Conservation (phyloP, 164 flowering plant species). For the Buxus sempervirens region DNA sequence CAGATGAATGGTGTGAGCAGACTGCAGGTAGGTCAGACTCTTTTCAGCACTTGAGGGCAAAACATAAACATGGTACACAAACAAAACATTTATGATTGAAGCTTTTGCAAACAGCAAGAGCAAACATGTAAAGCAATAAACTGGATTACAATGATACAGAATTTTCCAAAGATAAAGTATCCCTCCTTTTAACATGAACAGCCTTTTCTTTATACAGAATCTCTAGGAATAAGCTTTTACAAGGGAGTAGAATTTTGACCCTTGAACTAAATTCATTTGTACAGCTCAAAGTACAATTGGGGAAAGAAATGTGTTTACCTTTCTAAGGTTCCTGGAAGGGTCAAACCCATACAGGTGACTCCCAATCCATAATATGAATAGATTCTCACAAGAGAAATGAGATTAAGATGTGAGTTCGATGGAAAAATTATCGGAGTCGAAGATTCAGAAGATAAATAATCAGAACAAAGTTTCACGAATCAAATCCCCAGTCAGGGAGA, state of each 20-base stretch:
- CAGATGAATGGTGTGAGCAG: too few species aligned
- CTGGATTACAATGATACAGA: not conserved
- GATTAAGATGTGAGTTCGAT: conserved; percentile 4
- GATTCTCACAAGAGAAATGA: not conserved
- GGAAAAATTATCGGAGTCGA: not conserved
- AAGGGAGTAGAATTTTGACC: not conserved
- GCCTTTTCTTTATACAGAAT: not conserved
- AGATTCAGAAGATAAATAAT: not conserved
- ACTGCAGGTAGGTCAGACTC: too few species aligned
- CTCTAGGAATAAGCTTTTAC: not conserved
- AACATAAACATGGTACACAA: not conserved
- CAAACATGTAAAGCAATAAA: conserved; percentile 5
- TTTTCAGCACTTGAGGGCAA: too few species aligned
- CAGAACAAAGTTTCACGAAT: not conserved
- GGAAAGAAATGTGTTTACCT: too few species aligned
- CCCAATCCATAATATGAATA: not conserved
- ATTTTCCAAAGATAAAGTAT: not conserved
- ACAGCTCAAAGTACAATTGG: not conserved
- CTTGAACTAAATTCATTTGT: conserved; percentile 1
- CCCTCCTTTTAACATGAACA: not conserved
- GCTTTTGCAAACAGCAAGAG: not conserved
- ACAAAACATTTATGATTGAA: too few species aligned
- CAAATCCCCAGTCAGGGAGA: not conserved
- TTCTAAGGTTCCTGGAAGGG: too few species aligned
- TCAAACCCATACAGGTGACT: not conserved